Evolutionary conservation across 495 filamentous ascomycete genomes (phyloP).

Genomic region (Chaetomidium leptoderma): DNA sequence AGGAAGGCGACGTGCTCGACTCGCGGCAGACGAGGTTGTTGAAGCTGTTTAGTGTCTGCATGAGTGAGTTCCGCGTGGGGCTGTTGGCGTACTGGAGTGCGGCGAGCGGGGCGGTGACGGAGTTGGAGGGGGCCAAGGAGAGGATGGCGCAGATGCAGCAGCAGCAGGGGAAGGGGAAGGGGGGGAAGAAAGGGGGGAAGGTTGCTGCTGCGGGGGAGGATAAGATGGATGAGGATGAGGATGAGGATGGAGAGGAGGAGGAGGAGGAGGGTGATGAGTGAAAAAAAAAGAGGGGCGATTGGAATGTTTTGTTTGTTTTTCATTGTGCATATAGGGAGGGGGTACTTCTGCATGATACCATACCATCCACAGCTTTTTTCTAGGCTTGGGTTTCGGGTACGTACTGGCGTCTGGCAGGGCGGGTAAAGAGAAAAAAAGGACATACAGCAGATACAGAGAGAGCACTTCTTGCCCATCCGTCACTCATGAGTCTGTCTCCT

Average conservation of each 20-base stretch:
- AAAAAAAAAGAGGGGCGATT: neutral
- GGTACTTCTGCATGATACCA: conserved; percentile 28
- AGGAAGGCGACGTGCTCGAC: conserved; percentile 75
- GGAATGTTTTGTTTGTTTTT: conserved; percentile 8
- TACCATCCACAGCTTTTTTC: conserved; percentile 26
- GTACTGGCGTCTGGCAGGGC: conserved; percentile 12
- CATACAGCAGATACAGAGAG: no score
- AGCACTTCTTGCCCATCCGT: conserved; percentile 3
- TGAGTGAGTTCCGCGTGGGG: conserved; percentile 80
- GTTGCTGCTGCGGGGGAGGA: conserved; percentile 8
- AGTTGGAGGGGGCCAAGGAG: conserved; percentile 40
- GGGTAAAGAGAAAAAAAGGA: neutral
- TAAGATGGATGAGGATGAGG: conserved; percentile 19
- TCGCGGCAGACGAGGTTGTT: conserved; percentile 84
- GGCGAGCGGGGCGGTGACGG: conserved; percentile 54
- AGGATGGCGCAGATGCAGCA: conserved; percentile 19
- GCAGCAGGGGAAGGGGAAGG: conserved; percentile 31
- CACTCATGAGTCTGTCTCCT: neutral
- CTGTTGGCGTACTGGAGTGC: conserved; percentile 72
- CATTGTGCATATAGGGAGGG: conserved; percentile 22
- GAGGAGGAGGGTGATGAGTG: conserved; percentile 20
- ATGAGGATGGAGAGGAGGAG: conserved; percentile 7
- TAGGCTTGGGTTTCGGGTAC: conserved; percentile 21
- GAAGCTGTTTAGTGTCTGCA: conserved; percentile 87
- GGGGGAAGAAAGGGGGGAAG: conserved; percentile 23